Evolutionary conservation across 257 asterid species (phyloP).

Genomic region (Thymus quinquecostatus): DNA sequence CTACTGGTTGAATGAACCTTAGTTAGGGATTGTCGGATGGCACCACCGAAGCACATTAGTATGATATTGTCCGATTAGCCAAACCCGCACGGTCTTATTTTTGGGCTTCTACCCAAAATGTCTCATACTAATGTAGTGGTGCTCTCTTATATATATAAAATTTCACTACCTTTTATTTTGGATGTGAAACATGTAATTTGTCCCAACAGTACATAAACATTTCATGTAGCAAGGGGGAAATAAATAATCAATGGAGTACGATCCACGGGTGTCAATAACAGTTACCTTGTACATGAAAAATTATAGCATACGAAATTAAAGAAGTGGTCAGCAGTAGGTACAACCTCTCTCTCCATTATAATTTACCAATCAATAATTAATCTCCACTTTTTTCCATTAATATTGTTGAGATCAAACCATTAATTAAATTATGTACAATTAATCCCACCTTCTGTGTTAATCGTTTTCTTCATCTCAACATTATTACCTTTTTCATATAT

Average conservation of each 20-base stretch:
- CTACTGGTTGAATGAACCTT: no score
- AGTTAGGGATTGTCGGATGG: no score
- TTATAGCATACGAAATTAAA: not conserved
- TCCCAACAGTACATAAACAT: no score
- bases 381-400: not conserved
- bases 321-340: conserved; percentile 18
- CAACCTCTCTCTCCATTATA: not conserved
- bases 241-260: not conserved
- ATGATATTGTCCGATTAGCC: no score
- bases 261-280: not conserved
- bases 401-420: not conserved
- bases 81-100: no score
- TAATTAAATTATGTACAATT: not conserved
- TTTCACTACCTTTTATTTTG: no score
- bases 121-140: no score
- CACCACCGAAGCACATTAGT: no score
- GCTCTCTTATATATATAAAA: no score
- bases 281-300: not conserved
- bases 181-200: no score
- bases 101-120: no score
- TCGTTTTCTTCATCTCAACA: not conserved
- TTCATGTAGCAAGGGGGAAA: not conserved
- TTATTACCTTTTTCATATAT: not conserved
- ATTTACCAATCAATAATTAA: not conserved
- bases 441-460: not conserved